Conservation (phyloP, 768 basidiomycete genomes). For the Dacryopinax spathularia region DNA sequence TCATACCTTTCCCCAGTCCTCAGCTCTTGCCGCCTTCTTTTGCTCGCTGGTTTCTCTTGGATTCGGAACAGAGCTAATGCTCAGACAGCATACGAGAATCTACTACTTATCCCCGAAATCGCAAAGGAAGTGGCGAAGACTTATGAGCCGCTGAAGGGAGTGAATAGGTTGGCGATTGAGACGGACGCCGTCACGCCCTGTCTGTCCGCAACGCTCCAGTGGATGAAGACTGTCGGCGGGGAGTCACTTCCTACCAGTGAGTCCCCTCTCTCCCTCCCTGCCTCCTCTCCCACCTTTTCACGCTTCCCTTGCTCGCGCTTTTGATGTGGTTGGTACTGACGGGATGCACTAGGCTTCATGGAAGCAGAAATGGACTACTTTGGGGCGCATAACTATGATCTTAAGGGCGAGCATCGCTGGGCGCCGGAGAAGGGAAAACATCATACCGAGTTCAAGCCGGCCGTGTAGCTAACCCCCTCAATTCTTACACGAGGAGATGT, state of each 20-base stretch:
- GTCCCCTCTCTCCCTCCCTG: background rate
- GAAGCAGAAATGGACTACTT: constrained; percentile 20
- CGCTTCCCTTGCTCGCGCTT: constrained; percentile 4
- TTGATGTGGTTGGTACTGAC: constrained; percentile 1
- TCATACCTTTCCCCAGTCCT: too few species aligned
- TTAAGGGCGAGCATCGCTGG: constrained; percentile 16
- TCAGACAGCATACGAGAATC: constrained; percentile 12
- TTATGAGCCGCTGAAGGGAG: constrained; percentile 18
- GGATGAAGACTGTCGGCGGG: constrained; percentile 18
- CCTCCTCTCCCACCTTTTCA: background rate
- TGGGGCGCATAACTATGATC: constrained; percentile 21
- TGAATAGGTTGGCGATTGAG: constrained; percentile 17
- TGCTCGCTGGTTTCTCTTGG: background rate
- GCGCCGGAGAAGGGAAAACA: constrained; percentile 19
- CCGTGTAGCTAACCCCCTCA: background rate
- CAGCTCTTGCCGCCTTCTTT: too few species aligned
- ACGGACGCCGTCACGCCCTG: constrained; percentile 21
- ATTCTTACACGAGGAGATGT: background rate
- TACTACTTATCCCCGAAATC: constrained; percentile 18
- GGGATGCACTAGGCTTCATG: constrained; percentile 13
- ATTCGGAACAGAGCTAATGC: background rate
- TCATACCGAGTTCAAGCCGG: constrained; percentile 18
- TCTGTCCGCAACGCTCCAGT: constrained; percentile 20
- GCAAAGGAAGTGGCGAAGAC: constrained; percentile 19
- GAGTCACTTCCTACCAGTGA: constrained; percentile 16